Evolutionary conservation across 768 basidiomycete species (phyloP), one percentile per base, ranked within the genome.

Genomic region (Pleurotus eryngii): DNA sequence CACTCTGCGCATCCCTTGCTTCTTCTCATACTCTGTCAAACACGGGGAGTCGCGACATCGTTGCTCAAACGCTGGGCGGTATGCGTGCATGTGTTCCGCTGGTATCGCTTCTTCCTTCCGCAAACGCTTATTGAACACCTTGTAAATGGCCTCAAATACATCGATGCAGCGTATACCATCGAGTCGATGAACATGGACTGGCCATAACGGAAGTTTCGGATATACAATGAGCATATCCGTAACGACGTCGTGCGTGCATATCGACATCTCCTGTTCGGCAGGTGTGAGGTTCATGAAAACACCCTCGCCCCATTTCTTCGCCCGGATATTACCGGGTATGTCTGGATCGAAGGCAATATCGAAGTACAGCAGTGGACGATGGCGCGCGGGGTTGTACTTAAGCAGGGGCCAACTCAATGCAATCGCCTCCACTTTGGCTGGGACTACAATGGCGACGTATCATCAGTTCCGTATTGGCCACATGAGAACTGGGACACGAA

Each of bases 101-200:
- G 58, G 60, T 55, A 62, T 63, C 65, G 57, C 70, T 62, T 87
- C 84, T 35, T 75, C 71, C 20, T 63, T 61, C 1, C 78, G 77
- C 65, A 87, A 69, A 6, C 71, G 73, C 38, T 71, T 67, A 47
- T 76, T 67, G 59, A 79, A 82, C 4, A 75, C 68, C 43, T 79
- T 74, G 63, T 82, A 78, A 24, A 89, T 84, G 8, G 77, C 80
- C 55, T 77, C 67, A 64, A 86, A 84, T 35, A 89, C 76, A 51
- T 88, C 85, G 20, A 80, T 74, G 62, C 83, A 80, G 12, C 78
- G 70, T 56, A 87, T 72, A 11, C 79, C 79, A 42, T 66, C 67
- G 18, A 69, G 49, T 38, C 77, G 73, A 48, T 74, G 72, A 57
- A 83, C 75, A 74, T 74, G 76, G 37, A 65, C 64, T 12, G 72